Conservation (phyloP, 495 filamentous ascomycete genomes). For the Penicillium cosmopolitanum region DNA sequence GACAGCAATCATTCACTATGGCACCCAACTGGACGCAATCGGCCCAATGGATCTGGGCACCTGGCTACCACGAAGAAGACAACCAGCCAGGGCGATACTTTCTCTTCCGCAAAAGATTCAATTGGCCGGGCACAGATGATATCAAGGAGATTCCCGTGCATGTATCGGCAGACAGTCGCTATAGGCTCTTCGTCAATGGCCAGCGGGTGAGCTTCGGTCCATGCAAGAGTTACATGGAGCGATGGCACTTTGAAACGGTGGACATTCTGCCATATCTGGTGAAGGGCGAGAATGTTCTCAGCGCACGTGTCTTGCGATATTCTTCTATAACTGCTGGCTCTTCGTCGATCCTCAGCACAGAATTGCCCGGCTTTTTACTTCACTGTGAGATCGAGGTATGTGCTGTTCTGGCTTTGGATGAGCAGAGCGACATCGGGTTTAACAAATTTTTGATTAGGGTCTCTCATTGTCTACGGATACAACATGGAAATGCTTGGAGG, state of each 20-base stretch:
- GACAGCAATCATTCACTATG: neutral
- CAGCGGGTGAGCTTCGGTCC: constrained; percentile 30
- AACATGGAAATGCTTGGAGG: constrained; percentile 25
- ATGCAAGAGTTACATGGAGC: constrained; percentile 27
- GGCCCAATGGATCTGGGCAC: constrained; percentile 31
- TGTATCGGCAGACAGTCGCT: constrained; percentile 36
- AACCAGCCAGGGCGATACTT: constrained; percentile 26
- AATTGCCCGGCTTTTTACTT: constrained; percentile 28
- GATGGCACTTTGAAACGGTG: constrained; percentile 33
- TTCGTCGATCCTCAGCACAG: constrained; percentile 24
- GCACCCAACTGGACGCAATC: constrained; percentile 21
- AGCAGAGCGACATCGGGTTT: neutral
- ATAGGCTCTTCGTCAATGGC: constrained; percentile 33
- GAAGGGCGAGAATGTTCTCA: constrained; percentile 24
- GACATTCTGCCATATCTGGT: constrained; percentile 27
- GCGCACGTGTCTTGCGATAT: constrained; percentile 30
- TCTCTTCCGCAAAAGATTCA: constrained; percentile 31
- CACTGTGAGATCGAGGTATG: constrained; percentile 15
- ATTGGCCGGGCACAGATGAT: constrained; percentile 4
- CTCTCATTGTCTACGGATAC: constrained; percentile 20
- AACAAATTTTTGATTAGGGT: constrained; percentile 8
- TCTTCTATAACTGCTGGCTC: constrained; percentile 21
- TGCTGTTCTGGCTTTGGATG: neutral
- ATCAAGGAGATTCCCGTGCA: constrained; percentile 14
- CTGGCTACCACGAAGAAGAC: constrained; percentile 21